Evolutionary conservation across 1,284 basidiomycete genomes (phyloP), one percentile per base, ranked within the genome.

Genomic region (Agroathelia rolfsii): DNA sequence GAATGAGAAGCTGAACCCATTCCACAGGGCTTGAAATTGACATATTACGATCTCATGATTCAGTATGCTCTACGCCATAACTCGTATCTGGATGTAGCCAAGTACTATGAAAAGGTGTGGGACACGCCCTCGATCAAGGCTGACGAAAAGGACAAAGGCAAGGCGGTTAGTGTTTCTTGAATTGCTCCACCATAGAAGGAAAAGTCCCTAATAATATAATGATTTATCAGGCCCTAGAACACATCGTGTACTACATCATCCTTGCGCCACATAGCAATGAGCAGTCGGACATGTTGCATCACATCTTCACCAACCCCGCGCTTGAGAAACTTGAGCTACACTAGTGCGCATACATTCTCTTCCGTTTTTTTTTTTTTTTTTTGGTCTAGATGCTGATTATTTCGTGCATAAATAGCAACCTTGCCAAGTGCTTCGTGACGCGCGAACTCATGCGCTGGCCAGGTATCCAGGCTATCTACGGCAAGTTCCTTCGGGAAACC

Each of bases 391-490:
- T 14, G 14, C 23, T n/a, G 24, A 16, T 40, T 43, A 15, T 41
- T 32, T 28, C 33, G 23, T 5, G 4, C 29, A 26, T 27, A 9
- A 21, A 29, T 36, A 95, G 89, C 53, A 92, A 95, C 45, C 73
- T 98, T 25, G 73, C 95, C 38, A 98, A 98, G 64, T 94, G 88
- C 50, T 98, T 99, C 55, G 84, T 84, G 9, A 97, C 92, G 2
- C 80, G 79, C 25, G 95, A 98, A 52, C 66, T 99, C 27, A 96
- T 97, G 88, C 69, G 94, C 41, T 98, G 95, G 95, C 90, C 94
- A 0, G 89, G 90, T n/a, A 93, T 98, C 33, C 82, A 92, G 52
- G 62, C 66, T 5, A 68, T 97, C 11, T 98, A 97, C 53, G 93
- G 90, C 17, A 73, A 80, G 5, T 82, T 81, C 45, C 60, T 98